A percentile compares a stretch with the other conserved stretches of the same genome.
Conservation (phyloP, 208 protist species). For the Naegleria fowleri region DNA sequence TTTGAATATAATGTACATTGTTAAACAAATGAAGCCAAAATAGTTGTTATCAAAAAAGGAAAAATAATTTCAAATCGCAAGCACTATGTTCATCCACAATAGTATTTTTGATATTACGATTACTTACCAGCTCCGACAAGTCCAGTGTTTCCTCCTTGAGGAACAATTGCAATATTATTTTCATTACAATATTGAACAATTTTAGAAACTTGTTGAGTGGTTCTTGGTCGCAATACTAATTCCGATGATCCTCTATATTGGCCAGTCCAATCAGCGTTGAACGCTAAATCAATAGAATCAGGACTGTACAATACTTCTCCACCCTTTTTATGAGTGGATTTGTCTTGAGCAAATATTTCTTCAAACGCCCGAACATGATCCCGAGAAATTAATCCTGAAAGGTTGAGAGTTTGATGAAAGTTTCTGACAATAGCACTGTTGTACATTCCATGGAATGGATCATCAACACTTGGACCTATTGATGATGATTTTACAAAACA, state of each 20-base stretch:
- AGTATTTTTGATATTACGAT: too few relatives aligned
- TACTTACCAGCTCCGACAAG: constrained; percentile 84
- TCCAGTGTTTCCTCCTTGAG: constrained; percentile 94
- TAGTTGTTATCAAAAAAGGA: too few relatives aligned
- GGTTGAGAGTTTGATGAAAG: too few relatives aligned
- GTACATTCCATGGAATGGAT: too few relatives aligned
- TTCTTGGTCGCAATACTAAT: constrained; percentile 53
- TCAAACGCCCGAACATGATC: not conserved
- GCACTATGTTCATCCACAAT: too few relatives aligned
- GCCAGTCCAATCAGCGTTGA: constrained; percentile 59
- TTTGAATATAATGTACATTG: too few relatives aligned
- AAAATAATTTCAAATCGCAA: too few relatives aligned
- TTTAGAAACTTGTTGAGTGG: constrained; percentile 60
- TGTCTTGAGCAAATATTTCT: not conserved
- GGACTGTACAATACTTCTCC: not conserved
- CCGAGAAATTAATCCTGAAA: not conserved
- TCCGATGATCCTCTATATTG: constrained; percentile 46
- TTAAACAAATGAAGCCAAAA: too few relatives aligned
- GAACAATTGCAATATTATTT: constrained; percentile 77
- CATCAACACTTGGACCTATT: too few relatives aligned
- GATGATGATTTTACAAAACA: too few relatives aligned
- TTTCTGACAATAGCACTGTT: too few relatives aligned
- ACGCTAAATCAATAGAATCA: constrained; percentile 22
- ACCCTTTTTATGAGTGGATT: not conserved
- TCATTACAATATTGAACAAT: constrained; percentile 83